phyloP scores from a whole-genome alignment of 2,329 filamentous ascomycete species.

The Monilinia polystroma region DNA sequence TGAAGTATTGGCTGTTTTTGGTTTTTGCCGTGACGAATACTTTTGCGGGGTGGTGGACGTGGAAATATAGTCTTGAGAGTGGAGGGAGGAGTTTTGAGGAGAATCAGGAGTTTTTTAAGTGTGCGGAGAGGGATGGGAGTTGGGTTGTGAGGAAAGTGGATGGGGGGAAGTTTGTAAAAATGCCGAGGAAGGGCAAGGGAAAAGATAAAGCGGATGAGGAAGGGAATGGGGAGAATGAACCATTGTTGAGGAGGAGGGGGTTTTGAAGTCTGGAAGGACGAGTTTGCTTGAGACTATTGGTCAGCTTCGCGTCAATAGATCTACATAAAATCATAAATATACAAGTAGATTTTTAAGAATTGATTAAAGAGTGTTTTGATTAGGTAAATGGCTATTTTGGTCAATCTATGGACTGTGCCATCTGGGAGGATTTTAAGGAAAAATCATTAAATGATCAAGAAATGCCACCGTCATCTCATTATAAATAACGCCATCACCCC shows the following conservation, averaged over 20 bases:
- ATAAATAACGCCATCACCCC: slow-evolving; percentile 7
- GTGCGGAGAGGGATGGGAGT: slow-evolving; percentile 49
- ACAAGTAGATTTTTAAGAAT: not conserved
- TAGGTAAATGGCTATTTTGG: not conserved
- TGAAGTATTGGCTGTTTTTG: slow-evolving; percentile 56
- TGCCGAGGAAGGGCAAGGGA: slow-evolving; percentile 29
- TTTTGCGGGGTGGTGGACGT: slow-evolving; percentile 51
- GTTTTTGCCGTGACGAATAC: slow-evolving; percentile 55
- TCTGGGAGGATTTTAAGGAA: not conserved
- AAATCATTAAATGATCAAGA: not conserved
- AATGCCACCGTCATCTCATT: not conserved
- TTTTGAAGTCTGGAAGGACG: not conserved
- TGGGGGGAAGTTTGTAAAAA: slow-evolving; percentile 48
- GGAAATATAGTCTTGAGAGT: slow-evolving; percentile 57
- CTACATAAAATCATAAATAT: not conserved
- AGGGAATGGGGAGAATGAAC: slow-evolving; percentile 22
- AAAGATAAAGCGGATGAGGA: slow-evolving; percentile 14
- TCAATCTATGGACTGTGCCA: not conserved
- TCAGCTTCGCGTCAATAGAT: too few species aligned
- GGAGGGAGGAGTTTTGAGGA: slow-evolving; percentile 56
- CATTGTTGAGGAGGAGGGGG: slow-evolving; percentile 25
- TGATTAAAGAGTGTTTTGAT: not conserved
- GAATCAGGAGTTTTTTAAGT: slow-evolving; percentile 47
- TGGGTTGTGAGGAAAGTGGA: slow-evolving; percentile 56
- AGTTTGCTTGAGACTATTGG: not conserved